Evolutionary conservation across 2,329 filamentous ascomycete species (phyloP).

Genomic region (Phaeosphaeriaceae sp.): DNA sequence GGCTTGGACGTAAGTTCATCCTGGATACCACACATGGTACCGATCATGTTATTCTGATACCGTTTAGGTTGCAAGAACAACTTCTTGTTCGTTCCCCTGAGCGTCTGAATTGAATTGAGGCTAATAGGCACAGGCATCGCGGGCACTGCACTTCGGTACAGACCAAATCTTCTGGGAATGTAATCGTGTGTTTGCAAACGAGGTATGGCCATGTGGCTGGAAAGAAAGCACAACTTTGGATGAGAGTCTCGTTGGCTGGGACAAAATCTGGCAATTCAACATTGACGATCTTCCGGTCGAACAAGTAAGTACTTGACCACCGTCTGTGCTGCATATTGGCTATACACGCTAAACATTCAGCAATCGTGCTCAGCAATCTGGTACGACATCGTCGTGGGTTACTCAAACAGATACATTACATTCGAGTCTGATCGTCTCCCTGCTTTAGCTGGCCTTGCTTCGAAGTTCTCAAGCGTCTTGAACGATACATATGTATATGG

Average conservation of each 20-base stretch:
- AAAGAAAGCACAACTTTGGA: not conserved
- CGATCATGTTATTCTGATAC: not conserved
- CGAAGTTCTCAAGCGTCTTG: not conserved
- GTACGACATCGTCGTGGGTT: not conserved
- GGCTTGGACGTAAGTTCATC: slow-evolving; percentile 6
- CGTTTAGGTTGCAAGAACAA: slow-evolving; percentile 4
- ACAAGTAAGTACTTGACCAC: not conserved
- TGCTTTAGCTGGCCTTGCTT: slow-evolving; percentile 8
- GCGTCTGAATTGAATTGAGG: not conserved
- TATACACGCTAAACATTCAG: too few relatives aligned
- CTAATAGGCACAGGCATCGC: not conserved
- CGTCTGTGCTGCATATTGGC: too few relatives aligned
- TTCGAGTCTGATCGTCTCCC: slow-evolving; percentile 2
- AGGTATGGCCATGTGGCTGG: slow-evolving; percentile 7
- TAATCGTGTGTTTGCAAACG: slow-evolving; percentile 1
- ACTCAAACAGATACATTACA: slow-evolving; percentile 4
- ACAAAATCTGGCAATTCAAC: not conserved
- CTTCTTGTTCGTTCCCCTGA: not conserved
- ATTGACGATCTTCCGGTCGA: not conserved
- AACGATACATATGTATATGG: slow-evolving; percentile 1
- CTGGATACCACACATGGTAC: too few relatives aligned
- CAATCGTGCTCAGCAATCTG: not conserved
- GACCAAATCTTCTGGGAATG: slow-evolving; percentile 13
- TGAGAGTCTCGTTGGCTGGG: not conserved
- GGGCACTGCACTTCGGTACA: slow-evolving; percentile 6